Evolutionary conservation across 2,329 filamentous ascomycete genomes (phyloP).

Genomic region (Colletotrichum eremochloae): DNA sequence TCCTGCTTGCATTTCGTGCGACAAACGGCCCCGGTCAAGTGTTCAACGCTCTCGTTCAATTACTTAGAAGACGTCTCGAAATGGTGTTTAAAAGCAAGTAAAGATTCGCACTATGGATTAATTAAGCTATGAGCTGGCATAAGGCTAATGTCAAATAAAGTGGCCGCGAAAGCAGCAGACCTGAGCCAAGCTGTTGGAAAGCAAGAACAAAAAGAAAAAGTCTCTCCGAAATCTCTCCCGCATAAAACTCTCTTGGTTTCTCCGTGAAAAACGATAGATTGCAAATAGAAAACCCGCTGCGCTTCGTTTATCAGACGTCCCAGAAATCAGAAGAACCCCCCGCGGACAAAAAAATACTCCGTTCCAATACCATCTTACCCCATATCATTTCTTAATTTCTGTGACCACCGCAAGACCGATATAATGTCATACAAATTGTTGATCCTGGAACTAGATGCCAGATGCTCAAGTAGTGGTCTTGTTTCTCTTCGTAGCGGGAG

Average conservation of each 20-base stretch:
- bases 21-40: not conserved
- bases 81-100: not conserved
- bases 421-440: not conserved
- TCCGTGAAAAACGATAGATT: not conserved
- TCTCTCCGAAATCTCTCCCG: not conserved
- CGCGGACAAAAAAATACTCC: not conserved
- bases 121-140: constrained; percentile 11
- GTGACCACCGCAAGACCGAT: not conserved
- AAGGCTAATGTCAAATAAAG: constrained; percentile 7
- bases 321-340: constrained; percentile 6
- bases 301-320: constrained; percentile 4
- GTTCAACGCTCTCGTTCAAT: not conserved
- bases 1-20: not conserved
- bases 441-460: not conserved
- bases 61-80: not conserved
- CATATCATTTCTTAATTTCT: not conserved
- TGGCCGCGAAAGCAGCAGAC: constrained; percentile 10
- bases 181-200: not conserved
- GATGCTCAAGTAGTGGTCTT: constrained; percentile 9
- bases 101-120: not conserved
- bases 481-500: constrained; percentile 3
- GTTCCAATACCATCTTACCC: not conserved
- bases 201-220: not conserved
- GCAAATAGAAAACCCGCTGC: not conserved
- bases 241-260: not conserved